A percentile compares a stretch with the other conserved stretches of the same genome.
Evolutionary conservation across 2,329 filamentous ascomycete genomes (phyloP).

Genomic region (Pestalotiopsis sp.): DNA sequence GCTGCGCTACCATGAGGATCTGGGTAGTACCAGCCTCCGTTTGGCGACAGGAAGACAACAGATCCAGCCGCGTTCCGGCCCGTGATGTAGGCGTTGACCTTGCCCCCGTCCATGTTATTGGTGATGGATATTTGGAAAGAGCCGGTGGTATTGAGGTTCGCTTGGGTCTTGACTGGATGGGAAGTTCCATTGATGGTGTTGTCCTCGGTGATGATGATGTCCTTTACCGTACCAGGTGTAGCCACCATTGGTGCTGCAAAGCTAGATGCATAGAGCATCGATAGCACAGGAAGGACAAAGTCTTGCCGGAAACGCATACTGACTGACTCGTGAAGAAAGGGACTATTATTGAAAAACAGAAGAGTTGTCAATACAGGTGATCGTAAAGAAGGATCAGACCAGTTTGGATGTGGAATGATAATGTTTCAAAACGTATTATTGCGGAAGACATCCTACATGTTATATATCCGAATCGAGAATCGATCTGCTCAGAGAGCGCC

Average conservation of each 20-base stretch:
- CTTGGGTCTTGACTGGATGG: neutral
- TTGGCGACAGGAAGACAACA: conserved; percentile 4
- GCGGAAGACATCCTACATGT: neutral
- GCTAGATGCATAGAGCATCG: neutral
- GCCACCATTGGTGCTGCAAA: neutral
- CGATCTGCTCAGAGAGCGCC: neutral
- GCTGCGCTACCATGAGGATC: neutral
- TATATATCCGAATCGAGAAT: neutral
- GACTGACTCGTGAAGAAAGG: neutral
- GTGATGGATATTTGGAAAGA: conserved; percentile 3
- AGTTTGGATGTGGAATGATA: neutral
- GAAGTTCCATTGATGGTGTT: conserved; percentile 9
- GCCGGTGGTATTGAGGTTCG: neutral
- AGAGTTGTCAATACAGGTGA: neutral
- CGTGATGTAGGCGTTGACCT: conserved; percentile 8
- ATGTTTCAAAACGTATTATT: neutral
- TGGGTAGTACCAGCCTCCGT: conserved; percentile 8
- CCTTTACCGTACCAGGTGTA: neutral
- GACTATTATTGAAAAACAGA: neutral
- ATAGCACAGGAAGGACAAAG: neutral
- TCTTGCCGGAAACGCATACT: neutral
- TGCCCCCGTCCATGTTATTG: neutral
- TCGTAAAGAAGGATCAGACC: neutral
- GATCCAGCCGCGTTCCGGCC: neutral
- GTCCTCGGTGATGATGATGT: conserved; percentile 5